These are phyloP conservation scores for Coffea canephora DNA, from an alignment of 257 asterid species.

Conservation along the genomic window DNA sequence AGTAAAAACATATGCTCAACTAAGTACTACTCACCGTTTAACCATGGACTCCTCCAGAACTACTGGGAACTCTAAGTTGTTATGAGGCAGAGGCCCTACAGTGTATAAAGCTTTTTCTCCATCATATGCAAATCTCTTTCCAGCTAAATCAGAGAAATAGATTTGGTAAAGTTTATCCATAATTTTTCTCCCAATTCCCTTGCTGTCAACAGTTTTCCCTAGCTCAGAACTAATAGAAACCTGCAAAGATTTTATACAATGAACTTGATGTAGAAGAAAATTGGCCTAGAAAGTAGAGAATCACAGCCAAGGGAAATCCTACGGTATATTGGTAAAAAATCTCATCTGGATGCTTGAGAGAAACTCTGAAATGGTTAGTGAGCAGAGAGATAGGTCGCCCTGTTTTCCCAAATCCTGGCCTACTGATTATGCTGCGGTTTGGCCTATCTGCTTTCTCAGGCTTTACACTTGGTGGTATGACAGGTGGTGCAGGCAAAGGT, in stretches of 20 bases:
- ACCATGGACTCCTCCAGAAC: slow-evolving; percentile 71
- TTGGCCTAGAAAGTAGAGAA: slow-evolving; percentile 13
- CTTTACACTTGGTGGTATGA: slow-evolving; percentile 26
- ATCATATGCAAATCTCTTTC: slow-evolving; percentile 72
- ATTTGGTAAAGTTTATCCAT: slow-evolving; percentile 60
- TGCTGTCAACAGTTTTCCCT: slow-evolving; percentile 42
- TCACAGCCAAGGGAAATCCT: slow-evolving; percentile 20
- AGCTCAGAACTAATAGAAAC: slow-evolving; percentile 63
- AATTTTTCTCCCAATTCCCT: slow-evolving; percentile 68
- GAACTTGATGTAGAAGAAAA: slow-evolving; percentile 14
- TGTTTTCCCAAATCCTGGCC: slow-evolving; percentile 69
- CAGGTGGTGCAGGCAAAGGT: slow-evolving; percentile 27
- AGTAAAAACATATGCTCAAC: slow-evolving; percentile 10
- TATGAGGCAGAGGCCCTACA: slow-evolving; percentile 71
- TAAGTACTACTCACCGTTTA: slow-evolving; percentile 40
- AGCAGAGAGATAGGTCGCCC: slow-evolving; percentile 61
- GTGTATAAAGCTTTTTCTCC: slow-evolving; percentile 76
- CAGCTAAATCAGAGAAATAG: slow-evolving; percentile 70
- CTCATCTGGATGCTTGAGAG: slow-evolving; percentile 50
- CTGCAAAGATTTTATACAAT: slow-evolving; percentile 38
- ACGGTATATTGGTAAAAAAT: slow-evolving; percentile 69
- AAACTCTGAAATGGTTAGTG: slow-evolving; percentile 73
- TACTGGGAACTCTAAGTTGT: slow-evolving; percentile 52
- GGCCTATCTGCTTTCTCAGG: slow-evolving; percentile 39
- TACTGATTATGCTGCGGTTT: slow-evolving; percentile 41